phyloP scores from a whole-genome alignment of 2,329 filamentous ascomycete species.

The Cytospora piceae region DNA sequence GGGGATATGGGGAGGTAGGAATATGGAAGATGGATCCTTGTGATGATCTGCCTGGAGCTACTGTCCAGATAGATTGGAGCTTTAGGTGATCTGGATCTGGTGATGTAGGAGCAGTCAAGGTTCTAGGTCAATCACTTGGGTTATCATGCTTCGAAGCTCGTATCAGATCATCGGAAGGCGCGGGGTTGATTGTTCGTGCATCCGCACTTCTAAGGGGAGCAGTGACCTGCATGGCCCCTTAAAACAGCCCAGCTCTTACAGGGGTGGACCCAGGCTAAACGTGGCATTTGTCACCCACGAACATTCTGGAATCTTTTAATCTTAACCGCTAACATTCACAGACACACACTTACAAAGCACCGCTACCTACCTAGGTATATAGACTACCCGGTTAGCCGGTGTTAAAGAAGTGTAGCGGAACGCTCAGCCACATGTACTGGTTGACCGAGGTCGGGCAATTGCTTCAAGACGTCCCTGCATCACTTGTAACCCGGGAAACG shows the following conservation, averaged over 20 bases:
- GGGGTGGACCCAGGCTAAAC: constrained; percentile 2
- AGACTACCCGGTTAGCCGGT: no score
- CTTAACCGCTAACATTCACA: background rate
- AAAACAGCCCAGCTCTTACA: background rate
- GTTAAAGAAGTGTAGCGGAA: no score
- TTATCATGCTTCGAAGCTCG: background rate
- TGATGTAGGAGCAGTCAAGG: background rate
- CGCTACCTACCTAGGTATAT: no score
- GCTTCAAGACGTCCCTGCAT: no score
- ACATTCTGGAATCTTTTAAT: constrained; percentile 25
- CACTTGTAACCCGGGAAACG: no score
- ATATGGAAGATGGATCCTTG: background rate
- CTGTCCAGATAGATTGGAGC: background rate
- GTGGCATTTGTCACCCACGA: constrained; percentile 27
- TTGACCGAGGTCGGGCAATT: no score
- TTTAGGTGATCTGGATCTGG: background rate
- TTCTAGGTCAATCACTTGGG: background rate
- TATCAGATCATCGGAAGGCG: constrained; percentile 11
- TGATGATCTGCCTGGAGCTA: background rate
- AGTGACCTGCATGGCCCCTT: background rate
- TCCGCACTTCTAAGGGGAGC: background rate
- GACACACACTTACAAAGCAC: no score
- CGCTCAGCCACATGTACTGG: no score
- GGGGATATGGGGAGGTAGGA: background rate
- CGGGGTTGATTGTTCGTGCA: background rate